Conservation (phyloP, 139 green algal species). For the Mesotaenium endlicherianum region DNA sequence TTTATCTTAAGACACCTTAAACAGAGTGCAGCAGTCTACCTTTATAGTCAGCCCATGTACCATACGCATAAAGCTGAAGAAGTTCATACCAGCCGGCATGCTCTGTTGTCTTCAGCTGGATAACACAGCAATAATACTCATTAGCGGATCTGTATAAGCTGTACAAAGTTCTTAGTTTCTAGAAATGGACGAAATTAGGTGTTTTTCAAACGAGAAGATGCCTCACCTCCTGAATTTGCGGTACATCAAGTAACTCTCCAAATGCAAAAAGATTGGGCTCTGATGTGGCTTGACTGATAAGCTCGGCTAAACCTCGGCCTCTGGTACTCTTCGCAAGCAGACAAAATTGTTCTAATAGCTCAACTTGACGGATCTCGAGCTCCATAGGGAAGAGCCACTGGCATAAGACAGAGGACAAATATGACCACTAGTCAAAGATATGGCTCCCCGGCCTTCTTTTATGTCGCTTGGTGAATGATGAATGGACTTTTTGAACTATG, state of each 20-base stretch:
- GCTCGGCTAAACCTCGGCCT: conserved; percentile 15
- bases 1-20: not conserved
- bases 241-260: conserved; percentile 79
- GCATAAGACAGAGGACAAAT: no score
- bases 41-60: conserved; percentile 76
- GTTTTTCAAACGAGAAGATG: not conserved
- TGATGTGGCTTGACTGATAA: conserved; percentile 60
- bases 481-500: no score
- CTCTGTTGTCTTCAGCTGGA: conserved; percentile 59
- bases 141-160: not conserved
- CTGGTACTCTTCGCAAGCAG: conserved; percentile 36
- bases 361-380: conserved; percentile 33
- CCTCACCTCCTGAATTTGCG: conserved; percentile 70
- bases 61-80: conserved; percentile 80
- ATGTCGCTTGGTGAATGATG: no score
- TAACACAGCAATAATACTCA: not conserved
- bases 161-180: not conserved
- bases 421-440: no score
- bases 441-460: no score
- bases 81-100: conserved; percentile 47
- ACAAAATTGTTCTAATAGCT: conserved; percentile 44
- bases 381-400: no score
- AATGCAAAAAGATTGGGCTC: conserved; percentile 82
- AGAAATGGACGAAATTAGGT: not conserved
- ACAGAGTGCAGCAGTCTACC: conserved; percentile 46